These are phyloP conservation scores for Podaxis sp. DNA, from an alignment of 768 basidiomycete genomes.

Conservation along the genomic window DNA sequence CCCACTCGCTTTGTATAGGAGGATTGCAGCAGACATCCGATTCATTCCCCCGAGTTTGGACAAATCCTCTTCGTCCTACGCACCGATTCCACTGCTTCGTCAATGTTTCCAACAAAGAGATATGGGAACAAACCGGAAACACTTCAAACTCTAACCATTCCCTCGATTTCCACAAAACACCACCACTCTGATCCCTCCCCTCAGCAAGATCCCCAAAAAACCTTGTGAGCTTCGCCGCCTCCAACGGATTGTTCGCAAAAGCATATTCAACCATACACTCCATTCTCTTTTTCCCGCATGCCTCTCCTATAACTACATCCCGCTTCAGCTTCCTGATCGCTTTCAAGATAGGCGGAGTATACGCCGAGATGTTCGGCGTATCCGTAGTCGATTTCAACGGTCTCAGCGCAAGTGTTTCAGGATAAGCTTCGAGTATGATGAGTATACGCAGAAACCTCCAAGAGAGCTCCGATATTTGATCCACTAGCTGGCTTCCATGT, in stretches of 20 bases:
- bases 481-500: conserved; percentile 38
- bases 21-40: conserved; percentile 58
- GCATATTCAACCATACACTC: conserved; percentile 45
- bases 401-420: conserved; percentile 35
- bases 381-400: conserved; percentile 13
- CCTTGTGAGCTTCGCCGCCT: conserved; percentile 53
- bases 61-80: conserved; percentile 59
- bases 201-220: conserved; percentile 58
- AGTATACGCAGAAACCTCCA: conserved; percentile 56
- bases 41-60: conserved; percentile 61
- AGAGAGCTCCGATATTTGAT: conserved; percentile 48
- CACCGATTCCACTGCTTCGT: background rate
- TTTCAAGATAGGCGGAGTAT: conserved; percentile 64
- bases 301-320: conserved; percentile 58
- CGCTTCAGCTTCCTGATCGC: conserved; percentile 66
- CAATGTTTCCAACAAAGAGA: background rate
- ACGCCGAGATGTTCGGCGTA: conserved; percentile 36
- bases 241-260: conserved; percentile 56
- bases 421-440: conserved; percentile 66
- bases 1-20: conserved; percentile 50
- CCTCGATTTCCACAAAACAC: conserved; percentile 53
- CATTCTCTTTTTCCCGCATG: conserved; percentile 44
- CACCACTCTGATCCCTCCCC: conserved; percentile 33
- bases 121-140: background rate
- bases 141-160: conserved; percentile 59